phyloP scores from a whole-genome alignment of 2,329 filamentous ascomycete species.

The Cytospora schulzeri region DNA sequence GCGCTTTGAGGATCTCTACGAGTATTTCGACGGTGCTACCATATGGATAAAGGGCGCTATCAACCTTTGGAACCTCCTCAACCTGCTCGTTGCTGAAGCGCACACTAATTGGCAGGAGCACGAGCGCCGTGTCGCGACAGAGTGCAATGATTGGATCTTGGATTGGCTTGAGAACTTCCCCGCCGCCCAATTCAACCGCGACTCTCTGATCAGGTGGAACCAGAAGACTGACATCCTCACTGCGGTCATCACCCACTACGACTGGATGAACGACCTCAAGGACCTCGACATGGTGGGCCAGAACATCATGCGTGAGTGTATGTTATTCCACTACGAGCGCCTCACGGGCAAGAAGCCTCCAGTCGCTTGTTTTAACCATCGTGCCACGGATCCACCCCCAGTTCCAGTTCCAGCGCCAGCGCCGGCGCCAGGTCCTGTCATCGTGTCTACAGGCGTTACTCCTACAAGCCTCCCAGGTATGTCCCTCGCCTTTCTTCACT shows the following conservation, averaged over 20 bases:
- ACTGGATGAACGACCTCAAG: conserved; percentile 13
- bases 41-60: conserved; percentile 49
- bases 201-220: conserved; percentile 20
- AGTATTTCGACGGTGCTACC: conserved; percentile 51
- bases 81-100: conserved; percentile 46
- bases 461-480: not conserved
- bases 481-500: not conserved
- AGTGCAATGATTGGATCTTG: conserved; percentile 33
- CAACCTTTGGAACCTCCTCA: conserved; percentile 52
- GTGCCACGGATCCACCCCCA: not conserved
- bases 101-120: conserved; percentile 36
- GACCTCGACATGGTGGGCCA: conserved; percentile 20
- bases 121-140: conserved; percentile 31
- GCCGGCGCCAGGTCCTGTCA: not conserved
- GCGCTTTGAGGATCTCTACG: conserved; percentile 47
- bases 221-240: conserved; percentile 17
- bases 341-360: conserved; percentile 16
- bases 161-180: conserved; percentile 21
- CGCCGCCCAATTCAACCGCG: conserved; percentile 15
- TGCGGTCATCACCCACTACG: conserved; percentile 16
- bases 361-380: conserved; percentile 12
- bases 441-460: not conserved
- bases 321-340: conserved; percentile 13
- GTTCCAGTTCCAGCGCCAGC: not conserved
- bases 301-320: conserved; percentile 21